Evolutionary conservation across 148 eudicot species (phyloP), one percentile per base, ranked within the genome.

Genomic region (Chenopodium berlandieri): DNA sequence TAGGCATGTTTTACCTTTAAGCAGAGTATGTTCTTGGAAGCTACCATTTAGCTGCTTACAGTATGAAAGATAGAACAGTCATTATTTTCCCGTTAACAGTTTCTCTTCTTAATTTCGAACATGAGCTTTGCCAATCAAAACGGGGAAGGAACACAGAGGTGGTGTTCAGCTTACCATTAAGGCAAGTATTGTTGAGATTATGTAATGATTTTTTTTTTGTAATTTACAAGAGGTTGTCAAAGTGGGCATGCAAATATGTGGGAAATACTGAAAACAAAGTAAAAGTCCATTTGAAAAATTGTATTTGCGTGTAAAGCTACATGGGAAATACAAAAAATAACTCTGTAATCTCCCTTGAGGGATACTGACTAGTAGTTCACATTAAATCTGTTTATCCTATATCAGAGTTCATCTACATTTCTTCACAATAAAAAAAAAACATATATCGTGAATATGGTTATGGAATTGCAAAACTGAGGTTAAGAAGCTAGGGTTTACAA

Each of bases 401-500:
- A 58, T 58, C 44, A 76, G 27, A 47, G 69, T n/a, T 60, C 12
- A 25, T 64, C 27, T 13, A 60, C 63, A 70, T 27, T 9, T 77
- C 27, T 63, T 27, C 16, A 2, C 30, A 74, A 16, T n/a, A 31
- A 40, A 40, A 40, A 40, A 66, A 48, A 54, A 30, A 50, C 47
- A 47, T 30, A 14, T 16, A 23, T 25, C 31, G 16, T 31, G 44
- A n/a, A 60, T 19, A 68, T 75, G 75, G 60, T 47, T 27, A 66
- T 27, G 62, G 48, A 56, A 63, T 73, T 47, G 14, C 79, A 81
- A 54, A 77, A 81, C 78, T 73, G 75, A 46, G 56, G 31, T 76
- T 64, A 54, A 54, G 10, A 80, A 50, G 37, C 69, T 65, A 65
- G 62, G 62, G 44, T 71, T 16, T 9, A 73, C 22, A 76, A 60